Evolutionary conservation across 2,329 filamentous ascomycete species (phyloP), one percentile per base, ranked within the genome.

Genomic region (Coniochaeta sp.): DNA sequence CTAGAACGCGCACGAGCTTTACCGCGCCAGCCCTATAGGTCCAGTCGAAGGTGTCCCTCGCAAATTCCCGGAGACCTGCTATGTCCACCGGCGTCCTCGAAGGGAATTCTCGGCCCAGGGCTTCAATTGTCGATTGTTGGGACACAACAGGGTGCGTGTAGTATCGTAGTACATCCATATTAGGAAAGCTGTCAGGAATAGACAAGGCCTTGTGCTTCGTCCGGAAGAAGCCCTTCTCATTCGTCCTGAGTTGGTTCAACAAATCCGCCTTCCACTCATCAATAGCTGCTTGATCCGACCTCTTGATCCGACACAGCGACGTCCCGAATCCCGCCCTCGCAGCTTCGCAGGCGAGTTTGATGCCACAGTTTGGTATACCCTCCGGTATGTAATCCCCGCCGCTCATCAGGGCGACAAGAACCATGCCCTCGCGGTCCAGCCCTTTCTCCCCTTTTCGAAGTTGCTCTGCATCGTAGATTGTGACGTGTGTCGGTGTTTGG

Each of bases 331-430:
- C 92, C 58, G 91, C 95, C 67, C 85, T 85, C 36, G 93, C 93
- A 59, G 95, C 96, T 71, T 97, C 91, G 65, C 90, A 95, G 0
- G 95, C 93, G 12, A 93, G 80, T 69, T 93, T 96, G 57, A 91
- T 85, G 1, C 95, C 95, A 67, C 93, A 96, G 4, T 90, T 89
- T 0, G 90, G 87, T 17, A 99, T 88, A 0, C 95, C 95, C 60
- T 91, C 90, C 0, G 93, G 90, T 0, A 93, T 79, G 67, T 99
- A 99, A 73, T 99, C 95, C 7, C 95, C 95, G 7, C 95, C 95
- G 66, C 93, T 97, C 83, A 99, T 92, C 63, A 99, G 77, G 0
- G 95, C 95, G 22, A 98, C 89, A 14, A 99, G 77, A 24, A 98
- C 89, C 93, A 99, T 96, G 0, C 92, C 93, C 64, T 95, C 87